A percentile compares a stretch with the other conserved stretches of the same genome.
Evolutionary conservation across 2,329 filamentous ascomycete species (phyloP).

Genomic region (Penicillium sp.): DNA sequence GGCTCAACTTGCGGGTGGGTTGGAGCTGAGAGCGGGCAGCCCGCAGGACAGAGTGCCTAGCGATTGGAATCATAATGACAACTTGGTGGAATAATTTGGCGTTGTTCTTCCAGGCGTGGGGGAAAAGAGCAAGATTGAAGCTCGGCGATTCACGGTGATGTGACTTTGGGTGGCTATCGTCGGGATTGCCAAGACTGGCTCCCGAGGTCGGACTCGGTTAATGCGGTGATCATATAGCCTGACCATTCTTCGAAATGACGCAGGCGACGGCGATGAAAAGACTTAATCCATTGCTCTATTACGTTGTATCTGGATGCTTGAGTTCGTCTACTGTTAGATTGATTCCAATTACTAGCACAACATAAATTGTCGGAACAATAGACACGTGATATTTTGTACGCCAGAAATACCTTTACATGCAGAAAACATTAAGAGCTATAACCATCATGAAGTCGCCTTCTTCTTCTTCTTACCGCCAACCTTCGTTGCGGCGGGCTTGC

Average conservation of each 20-base stretch:
- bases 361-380: conserved; percentile 15
- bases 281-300: not conserved
- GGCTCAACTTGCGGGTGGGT: conserved; percentile 37
- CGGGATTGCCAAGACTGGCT: conserved; percentile 33
- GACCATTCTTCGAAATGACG: conserved; percentile 3
- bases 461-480: conserved; percentile 37
- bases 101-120: conserved; percentile 11
- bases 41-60: conserved; percentile 40
- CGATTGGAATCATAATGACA: conserved; percentile 32
- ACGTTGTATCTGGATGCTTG: not conserved
- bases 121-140: conserved; percentile 17
- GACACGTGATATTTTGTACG: conserved; percentile 33
- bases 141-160: conserved; percentile 26
- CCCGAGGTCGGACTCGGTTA: conserved; percentile 38
- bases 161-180: conserved; percentile 31
- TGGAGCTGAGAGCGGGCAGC: conserved; percentile 47
- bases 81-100: not conserved
- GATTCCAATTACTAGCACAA: not conserved
- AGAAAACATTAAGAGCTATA: conserved; percentile 29
- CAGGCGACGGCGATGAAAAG: not conserved
- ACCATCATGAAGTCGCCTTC: conserved; percentile 37
- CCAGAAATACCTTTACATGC: conserved; percentile 32
- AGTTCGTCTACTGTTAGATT: not conserved
- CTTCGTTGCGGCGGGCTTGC: conserved; percentile 20
- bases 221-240: conserved; percentile 21